Base-by-base conservation (phyloP, 179 eudicot genomes). In the Silene vulgaris region DNA sequence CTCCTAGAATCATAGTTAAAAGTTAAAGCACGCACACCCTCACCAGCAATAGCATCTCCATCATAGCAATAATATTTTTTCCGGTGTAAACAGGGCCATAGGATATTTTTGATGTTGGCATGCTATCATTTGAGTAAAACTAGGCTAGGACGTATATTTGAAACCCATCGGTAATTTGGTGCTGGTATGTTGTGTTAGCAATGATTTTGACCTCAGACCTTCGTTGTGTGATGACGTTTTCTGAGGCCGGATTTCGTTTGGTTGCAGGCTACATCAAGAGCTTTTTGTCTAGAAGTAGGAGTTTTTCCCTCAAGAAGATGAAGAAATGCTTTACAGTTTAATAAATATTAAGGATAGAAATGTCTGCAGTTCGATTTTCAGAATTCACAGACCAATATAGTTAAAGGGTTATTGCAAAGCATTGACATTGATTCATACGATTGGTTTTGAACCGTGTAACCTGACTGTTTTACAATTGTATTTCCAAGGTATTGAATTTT, bases 401-500 rank as follows among this genome's bases (percentile, higher is more conserved):
- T 72, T 70, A 21, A 13, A 20, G 23, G 64, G 45, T 37, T 71
- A 50, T 77, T 70, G 65, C 74, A 74, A 75, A 76, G 74, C 73
- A 45, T 75, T 82, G 74, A 71, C 74, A 63, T 69, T 54, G 63
- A 74, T 75, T 59, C 73, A 59, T 71, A 71, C 81, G 75, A 59
- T 63, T 74, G 74, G 74, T 76, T 78, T 59, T 57, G 17, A 9
- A 56, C 74, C 16, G 57, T 66, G 63, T 63, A 78, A 64, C 75
- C 76, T 29, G 76, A 75, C 81, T 78, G 76, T 76, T 65, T 65
- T 68, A 71, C 74, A 71, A 54, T 45, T 69, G 59, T 69, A 21
- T 45, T 69, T 54, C 9, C 57, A 21, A 20, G 59, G 17, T 69
- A 43, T 69, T 69, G 32, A 43, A 43, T 69, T 69, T 69, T 69